phyloP scores from a whole-genome alignment of 192 early-diverging fungal genomes.

The Entrophospora sp. region DNA sequence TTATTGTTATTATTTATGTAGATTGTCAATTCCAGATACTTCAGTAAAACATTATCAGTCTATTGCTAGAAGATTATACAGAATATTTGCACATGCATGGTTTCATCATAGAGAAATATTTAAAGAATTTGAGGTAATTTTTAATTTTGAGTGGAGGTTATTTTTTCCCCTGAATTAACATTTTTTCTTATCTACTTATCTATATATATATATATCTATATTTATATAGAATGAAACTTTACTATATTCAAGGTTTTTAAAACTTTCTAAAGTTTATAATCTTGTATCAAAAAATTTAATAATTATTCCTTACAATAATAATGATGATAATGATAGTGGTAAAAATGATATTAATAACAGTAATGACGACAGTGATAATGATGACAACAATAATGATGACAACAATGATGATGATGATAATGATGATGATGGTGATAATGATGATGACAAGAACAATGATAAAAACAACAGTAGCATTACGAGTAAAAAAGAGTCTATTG shows the following conservation, averaged over 20 bases:
- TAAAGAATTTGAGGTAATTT: conserved; percentile 67
- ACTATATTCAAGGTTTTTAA: conserved; percentile 66
- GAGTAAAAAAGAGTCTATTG: no score
- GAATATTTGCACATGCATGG: conserved; percentile 96
- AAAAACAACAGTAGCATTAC: no score
- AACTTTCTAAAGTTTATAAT: conserved; percentile 51
- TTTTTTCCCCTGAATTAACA: background rate
- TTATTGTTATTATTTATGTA: conserved; percentile 18
- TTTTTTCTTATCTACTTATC: background rate
- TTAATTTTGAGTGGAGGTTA: background rate
- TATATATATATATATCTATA: background rate
- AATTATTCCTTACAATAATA: conserved; percentile 47
- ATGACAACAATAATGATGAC: background rate
- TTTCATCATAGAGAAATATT: conserved; percentile 88
- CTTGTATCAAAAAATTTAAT: conserved; percentile 61
- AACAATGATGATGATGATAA: background rate
- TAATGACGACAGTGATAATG: background rate
- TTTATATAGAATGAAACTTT: conserved; percentile 52
- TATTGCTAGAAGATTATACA: conserved; percentile 85
- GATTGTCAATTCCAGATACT: conserved; percentile 49
- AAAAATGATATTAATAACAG: background rate
- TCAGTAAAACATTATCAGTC: conserved; percentile 81
- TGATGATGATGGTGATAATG: background rate
- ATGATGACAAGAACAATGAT: no score
- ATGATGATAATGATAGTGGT: background rate